Evolutionary conservation across 163 green algal species (phyloP).

Genomic region (Scenedesmus sp.): DNA sequence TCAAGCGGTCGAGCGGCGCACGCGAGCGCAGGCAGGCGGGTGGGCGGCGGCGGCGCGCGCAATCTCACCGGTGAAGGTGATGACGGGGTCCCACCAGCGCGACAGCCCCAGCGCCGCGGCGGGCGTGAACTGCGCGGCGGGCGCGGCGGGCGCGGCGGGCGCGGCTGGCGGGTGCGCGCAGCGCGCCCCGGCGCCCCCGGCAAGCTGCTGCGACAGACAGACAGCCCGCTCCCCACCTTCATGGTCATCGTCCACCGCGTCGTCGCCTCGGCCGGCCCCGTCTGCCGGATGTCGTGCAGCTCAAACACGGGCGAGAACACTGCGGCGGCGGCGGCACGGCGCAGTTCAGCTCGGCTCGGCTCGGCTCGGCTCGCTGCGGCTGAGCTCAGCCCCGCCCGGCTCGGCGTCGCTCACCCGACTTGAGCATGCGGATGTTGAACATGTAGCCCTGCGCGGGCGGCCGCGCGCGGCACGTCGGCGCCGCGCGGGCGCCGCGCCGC

Average conservation of each 20-base stretch:
- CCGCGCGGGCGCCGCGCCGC: no score
- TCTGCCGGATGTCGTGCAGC: constrained; percentile 64
- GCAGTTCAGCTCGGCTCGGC: no score
- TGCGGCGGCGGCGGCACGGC: constrained; percentile 2
- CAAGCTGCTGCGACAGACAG: neutral
- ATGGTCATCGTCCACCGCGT: constrained; percentile 74
- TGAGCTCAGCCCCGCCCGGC: no score
- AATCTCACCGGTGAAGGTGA: constrained; percentile 65
- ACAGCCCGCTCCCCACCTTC: constrained; percentile 42
- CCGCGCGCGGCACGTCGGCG: neutral
- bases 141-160: no score
- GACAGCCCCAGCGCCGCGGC: constrained; percentile 39
- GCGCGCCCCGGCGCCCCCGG: no score
- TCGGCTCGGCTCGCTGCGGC: no score
- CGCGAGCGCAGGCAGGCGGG: no score
- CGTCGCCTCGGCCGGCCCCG: constrained; percentile 45
- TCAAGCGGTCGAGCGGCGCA: no score
- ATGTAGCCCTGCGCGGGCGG: constrained; percentile 52
- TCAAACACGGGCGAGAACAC: constrained; percentile 62
- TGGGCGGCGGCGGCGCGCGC: no score
- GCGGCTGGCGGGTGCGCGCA: no score
- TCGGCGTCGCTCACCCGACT: constrained; percentile 34
- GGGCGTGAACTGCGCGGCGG: constrained; percentile 55
- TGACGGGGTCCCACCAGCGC: constrained; percentile 55
- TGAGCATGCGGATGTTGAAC: constrained; percentile 68